Evolutionary conservation across 345 rosid species (phyloP), one percentile per base, ranked within the genome.

Genomic region (Gossypium herbaceum): DNA sequence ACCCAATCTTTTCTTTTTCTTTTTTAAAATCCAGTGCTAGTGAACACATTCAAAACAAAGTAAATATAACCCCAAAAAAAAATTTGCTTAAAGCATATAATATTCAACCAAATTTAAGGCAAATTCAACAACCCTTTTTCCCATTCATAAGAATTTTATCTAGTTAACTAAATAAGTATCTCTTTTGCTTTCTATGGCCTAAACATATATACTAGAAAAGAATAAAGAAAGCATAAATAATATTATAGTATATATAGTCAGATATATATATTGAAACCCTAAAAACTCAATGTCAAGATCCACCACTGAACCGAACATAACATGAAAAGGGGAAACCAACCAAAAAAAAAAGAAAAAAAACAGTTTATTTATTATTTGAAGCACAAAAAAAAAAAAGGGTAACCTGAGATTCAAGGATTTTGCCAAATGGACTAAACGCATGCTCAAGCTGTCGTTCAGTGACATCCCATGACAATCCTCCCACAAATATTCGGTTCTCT

Each of bases 391-490:
- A 57, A 54, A 66, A 15, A 73, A 17, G n/a, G 34, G 58, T 39
- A 20, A 93, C 99, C 99, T 95, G 97, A 80, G 88, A 84, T 81
- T 91, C 96, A 60, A 90, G 71, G 55, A 95, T 86, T 77, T 92
- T 93, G 7, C 99, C 99, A 78, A 88, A 95, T 41, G 94, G 98
- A 73, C 77, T 77, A 81, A 95, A 95, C 58, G 90, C 86, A 60
- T 82, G 81, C 84, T 95, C 90, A 76, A 95, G 97, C 81, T 95
- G 93, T 52, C 97, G 89, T 75, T 91, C 97, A 22, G 88, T 82
- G 73, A 89, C 83, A 76, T 92, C 96, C 88, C 91, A 89, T 13
- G 98, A 85, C 79, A 95, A 84, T 2, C 99, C 99, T 55, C 98
- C 99, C 0, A 95, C 97, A 72, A 95, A 93, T 41, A 95, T 90